phyloP scores from a whole-genome alignment of 192 early-diverging fungal genomes.

The Backusella parvicylindrica region DNA sequence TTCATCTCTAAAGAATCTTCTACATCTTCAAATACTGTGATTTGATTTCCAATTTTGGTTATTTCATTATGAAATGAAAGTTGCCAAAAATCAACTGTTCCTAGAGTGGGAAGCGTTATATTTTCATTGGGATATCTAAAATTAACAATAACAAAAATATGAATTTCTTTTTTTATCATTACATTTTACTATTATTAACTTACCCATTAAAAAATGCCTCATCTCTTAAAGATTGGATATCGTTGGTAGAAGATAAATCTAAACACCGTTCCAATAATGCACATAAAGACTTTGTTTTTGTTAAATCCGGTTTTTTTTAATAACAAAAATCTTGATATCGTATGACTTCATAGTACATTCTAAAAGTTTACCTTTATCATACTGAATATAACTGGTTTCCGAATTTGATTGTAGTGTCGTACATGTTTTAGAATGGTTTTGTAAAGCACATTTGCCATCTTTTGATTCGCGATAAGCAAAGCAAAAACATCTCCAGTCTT shows the following conservation, averaged over 20 bases:
- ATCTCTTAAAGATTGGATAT: neutral
- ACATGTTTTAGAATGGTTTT: neutral
- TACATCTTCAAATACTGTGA: neutral
- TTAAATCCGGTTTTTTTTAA: no score
- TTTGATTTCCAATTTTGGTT: constrained; percentile 8
- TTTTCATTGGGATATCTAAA: neutral
- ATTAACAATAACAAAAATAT: neutral
- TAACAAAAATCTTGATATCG: no score
- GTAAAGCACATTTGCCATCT: neutral
- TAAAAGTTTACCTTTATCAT: constrained; percentile 7
- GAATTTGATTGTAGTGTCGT: neutral
- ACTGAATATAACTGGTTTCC: neutral
- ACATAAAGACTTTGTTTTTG: neutral
- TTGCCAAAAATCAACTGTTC: neutral
- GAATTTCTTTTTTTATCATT: no score
- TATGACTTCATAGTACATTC: no score
- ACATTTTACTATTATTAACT: no score
- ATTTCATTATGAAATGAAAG: neutral
- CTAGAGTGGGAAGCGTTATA: neutral
- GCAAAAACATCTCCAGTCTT: neutral
- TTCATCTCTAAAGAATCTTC: neutral
- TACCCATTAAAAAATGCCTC: neutral
- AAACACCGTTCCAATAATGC: neutral
- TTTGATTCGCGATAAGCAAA: neutral
- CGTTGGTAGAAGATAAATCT: neutral